phyloP scores from a whole-genome alignment of 768 basidiomycete species.

The Rhizopogon salebrosus region DNA sequence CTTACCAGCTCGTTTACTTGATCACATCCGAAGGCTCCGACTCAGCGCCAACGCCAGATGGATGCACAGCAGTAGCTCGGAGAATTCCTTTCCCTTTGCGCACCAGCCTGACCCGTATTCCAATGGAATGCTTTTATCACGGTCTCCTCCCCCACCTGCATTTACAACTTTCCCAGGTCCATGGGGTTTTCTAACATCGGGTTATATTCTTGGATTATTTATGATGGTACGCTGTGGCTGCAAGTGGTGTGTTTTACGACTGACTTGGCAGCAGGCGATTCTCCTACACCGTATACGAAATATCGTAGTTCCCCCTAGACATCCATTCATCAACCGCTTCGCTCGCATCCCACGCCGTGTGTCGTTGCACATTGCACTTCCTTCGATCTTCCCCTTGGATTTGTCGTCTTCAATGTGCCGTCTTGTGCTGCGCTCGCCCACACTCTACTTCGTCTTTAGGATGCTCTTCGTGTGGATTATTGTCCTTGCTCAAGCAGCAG shows the following conservation, averaged over 20 bases:
- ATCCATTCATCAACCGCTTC: conserved; percentile 11
- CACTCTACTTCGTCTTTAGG: conserved; percentile 55
- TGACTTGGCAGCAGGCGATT: conserved; percentile 42
- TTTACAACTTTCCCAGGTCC: conserved; percentile 45
- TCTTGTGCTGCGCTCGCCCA: conserved; percentile 54
- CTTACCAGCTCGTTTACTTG: conserved; percentile 36
- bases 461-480: conserved; percentile 54
- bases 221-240: conserved; percentile 45
- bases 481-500: conserved; percentile 53
- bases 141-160: conserved; percentile 7
- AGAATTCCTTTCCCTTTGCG: neutral
- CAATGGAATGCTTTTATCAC: neutral
- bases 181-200: conserved; percentile 69
- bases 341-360: conserved; percentile 22
- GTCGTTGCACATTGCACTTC: conserved; percentile 23
- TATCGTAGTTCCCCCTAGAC: conserved; percentile 63
- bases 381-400: conserved; percentile 57
- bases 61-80: conserved; percentile 21
- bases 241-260: neutral
- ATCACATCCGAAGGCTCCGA: conserved; percentile 35
- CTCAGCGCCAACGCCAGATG: conserved; percentile 31
- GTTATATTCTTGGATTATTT: conserved; percentile 64
- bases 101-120: conserved; percentile 4
- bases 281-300: conserved; percentile 75
- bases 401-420: conserved; percentile 56